Conservation (phyloP, 768 basidiomycete genomes). For the Lactifluus hygrophoroides region DNA sequence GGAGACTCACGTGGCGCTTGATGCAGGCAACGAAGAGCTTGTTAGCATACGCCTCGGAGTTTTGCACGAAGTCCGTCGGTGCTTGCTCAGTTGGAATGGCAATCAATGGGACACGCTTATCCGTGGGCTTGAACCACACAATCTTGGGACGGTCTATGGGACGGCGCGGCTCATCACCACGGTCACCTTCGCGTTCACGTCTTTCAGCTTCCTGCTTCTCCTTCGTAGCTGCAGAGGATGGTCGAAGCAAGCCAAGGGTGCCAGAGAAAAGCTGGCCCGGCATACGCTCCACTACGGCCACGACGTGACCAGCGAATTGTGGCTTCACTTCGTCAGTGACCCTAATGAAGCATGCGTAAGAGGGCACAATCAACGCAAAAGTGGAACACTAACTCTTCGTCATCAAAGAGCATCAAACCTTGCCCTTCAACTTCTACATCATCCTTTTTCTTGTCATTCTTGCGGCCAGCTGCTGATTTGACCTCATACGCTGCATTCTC, state of each 20-base stretch:
- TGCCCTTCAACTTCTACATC: conserved; percentile 99
- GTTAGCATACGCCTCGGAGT: conserved; percentile 83
- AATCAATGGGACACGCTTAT: conserved; percentile 97
- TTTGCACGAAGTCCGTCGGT: conserved; percentile 91
- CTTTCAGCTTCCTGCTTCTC: conserved; percentile 98
- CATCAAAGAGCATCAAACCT: conserved; percentile 92
- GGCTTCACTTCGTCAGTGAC: conserved; percentile 98
- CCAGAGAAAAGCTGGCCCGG: conserved; percentile 98
- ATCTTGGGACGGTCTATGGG: conserved; percentile 93
- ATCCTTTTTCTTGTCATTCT: conserved; percentile 99
- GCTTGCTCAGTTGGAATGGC: conserved; percentile 99
- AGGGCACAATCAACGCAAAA: not conserved
- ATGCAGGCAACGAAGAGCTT: conserved; percentile 96
- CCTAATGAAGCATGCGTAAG: conserved; percentile 33
- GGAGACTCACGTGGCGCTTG: conserved; percentile 79
- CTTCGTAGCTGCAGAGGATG: conserved; percentile 94
- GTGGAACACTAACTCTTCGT: conserved; percentile 67
- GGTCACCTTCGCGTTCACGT: conserved; percentile 92
- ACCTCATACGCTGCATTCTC: conserved; percentile 94
- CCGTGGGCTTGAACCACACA: conserved; percentile 99
- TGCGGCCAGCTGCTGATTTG: conserved; percentile 63
- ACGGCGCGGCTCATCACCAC: conserved; percentile 73
- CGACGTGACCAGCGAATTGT: conserved; percentile 97
- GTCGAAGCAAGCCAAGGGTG: conserved; percentile 88
- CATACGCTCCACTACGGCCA: conserved; percentile 99